These are phyloP conservation scores for Cyclostephanos tholiformis DNA, from an alignment of 108 stramenopile species.

Conservation along the genomic window DNA sequence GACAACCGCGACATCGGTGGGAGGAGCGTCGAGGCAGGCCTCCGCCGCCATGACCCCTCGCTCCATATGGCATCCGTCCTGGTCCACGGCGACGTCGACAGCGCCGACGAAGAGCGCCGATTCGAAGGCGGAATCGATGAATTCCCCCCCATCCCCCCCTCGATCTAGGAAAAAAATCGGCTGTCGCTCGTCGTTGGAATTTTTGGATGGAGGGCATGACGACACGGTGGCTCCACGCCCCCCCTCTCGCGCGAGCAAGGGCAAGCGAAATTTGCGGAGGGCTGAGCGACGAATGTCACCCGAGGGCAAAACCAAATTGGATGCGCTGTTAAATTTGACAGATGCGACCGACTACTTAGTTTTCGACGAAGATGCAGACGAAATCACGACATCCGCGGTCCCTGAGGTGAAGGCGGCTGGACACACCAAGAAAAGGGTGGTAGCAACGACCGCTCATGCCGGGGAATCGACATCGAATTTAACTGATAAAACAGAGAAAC, in stretches of 20 bases:
- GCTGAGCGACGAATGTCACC: constrained; percentile 22
- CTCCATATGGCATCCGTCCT: constrained; percentile 4
- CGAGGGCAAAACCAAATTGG: constrained; percentile 12
- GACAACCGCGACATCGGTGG: not conserved
- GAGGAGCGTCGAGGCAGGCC: not conserved
- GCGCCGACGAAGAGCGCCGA: not conserved
- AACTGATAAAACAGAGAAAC: not conserved
- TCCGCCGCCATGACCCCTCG: constrained; percentile 5
- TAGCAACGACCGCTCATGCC: not conserved
- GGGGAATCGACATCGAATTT: not conserved
- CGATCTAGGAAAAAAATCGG: constrained; percentile 14
- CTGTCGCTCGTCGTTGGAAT: constrained; percentile 14
- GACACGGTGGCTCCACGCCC: not conserved
- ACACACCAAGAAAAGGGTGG: not conserved
- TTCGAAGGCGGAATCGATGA: not conserved
- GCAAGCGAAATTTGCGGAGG: not conserved
- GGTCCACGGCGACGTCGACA: not conserved
- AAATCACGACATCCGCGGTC: not conserved
- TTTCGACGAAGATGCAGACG: not conserved
- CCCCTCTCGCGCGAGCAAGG: not conserved
- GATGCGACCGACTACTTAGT: not conserved
- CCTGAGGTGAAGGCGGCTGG: not conserved
- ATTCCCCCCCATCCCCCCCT: not conserved
- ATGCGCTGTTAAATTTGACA: not conserved
- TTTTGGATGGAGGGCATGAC: not conserved